phyloP scores from a whole-genome alignment of 768 basidiomycete species.

The Tephrocybe sp. region DNA sequence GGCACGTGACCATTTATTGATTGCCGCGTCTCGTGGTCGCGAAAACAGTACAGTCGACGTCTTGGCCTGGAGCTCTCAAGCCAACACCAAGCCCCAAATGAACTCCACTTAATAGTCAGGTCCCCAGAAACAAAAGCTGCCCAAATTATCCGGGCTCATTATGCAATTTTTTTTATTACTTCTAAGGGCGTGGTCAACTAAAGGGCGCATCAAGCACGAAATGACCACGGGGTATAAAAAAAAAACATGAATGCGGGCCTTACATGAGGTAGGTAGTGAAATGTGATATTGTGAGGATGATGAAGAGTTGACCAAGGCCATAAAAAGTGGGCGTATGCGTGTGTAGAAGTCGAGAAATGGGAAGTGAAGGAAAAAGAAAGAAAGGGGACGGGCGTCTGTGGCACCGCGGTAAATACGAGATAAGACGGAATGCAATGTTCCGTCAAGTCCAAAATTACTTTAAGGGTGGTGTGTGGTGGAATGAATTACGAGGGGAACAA shows the following conservation, averaged over 20 bases:
- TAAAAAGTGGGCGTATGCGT: no score
- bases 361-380: neutral
- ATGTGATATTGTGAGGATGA: neutral
- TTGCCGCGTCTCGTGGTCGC: neutral
- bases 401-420: neutral
- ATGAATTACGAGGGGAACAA: constrained; percentile 1
- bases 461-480: neutral
- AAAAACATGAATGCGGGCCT: constrained; percentile 2
- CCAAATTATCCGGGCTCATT: neutral
- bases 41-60: no score
- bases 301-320: no score
- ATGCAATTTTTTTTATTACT: constrained; percentile 4
- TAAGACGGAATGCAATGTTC: constrained; percentile 1
- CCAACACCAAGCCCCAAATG: no score
- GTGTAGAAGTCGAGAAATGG: no score
- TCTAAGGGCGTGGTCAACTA: neutral
- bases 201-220: neutral
- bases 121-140: no score
- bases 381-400: constrained; percentile 1
- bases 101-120: no score
- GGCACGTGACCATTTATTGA: constrained; percentile 9
- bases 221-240: constrained; percentile 5
- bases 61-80: no score
- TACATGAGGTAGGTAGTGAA: constrained; percentile 6
- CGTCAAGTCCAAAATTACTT: neutral